A percentile compares a stretch with the other conserved stretches of the same genome.
Evolutionary conservation across 805 yeast species (phyloP).

Genomic region (Kazachstania psychrophila): DNA sequence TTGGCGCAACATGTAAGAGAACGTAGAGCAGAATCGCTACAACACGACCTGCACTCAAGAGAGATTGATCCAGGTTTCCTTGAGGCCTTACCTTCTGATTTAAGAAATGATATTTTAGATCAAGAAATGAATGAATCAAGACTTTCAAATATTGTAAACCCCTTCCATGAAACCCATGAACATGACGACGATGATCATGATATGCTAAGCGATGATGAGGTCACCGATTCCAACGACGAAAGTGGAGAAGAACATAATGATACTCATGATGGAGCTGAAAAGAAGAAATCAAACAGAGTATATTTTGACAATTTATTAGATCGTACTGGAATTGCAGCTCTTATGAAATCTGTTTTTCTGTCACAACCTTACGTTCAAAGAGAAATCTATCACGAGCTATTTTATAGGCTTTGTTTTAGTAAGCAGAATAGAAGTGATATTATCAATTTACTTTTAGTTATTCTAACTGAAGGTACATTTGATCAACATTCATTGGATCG

Average conservation of each 20-base stretch:
- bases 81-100: conserved; percentile 62
- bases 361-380: conserved; percentile 59
- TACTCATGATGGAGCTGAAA: conserved; percentile 14
- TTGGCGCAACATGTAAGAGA: conserved; percentile 76
- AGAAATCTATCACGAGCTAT: conserved; percentile 53
- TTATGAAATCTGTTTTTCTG: conserved; percentile 60
- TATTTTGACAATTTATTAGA: conserved; percentile 64
- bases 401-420: conserved; percentile 60
- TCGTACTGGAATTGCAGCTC: conserved; percentile 61
- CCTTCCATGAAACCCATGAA: conserved; percentile 5
- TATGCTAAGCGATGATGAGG: conserved; percentile 9
- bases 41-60: conserved; percentile 38
- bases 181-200: conserved; percentile 14
- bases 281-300: conserved; percentile 10
- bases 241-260: background rate
- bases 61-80: conserved; percentile 76
- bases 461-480: conserved; percentile 65
- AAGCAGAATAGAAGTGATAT: conserved; percentile 73
- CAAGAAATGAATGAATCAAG: conserved; percentile 34
- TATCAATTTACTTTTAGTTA: conserved; percentile 53
- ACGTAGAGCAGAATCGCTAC: conserved; percentile 49
- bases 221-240: background rate
- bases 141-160: conserved; percentile 17
- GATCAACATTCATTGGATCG: conserved; percentile 54
- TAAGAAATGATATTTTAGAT: conserved; percentile 53